Conservation (phyloP, 2,329 filamentous ascomycete species). For the Domatiomyces globalis region DNA sequence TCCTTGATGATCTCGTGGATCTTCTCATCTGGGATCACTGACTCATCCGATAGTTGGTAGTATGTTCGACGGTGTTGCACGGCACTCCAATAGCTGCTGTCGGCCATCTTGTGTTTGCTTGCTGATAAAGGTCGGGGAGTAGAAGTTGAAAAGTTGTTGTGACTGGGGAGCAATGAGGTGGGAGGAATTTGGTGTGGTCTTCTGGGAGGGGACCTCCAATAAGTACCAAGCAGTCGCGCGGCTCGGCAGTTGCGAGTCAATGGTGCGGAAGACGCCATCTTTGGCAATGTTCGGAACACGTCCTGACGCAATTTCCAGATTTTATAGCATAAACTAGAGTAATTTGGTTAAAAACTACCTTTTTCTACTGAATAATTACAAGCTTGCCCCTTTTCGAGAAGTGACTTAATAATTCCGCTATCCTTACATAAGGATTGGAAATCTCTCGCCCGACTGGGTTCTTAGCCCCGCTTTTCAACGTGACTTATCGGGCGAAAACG, state of each 20-base stretch:
- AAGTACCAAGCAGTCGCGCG: not conserved
- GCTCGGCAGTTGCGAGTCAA: not conserved
- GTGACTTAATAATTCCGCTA: not conserved
- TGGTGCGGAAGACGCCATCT: not conserved
- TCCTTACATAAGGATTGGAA: not conserved
- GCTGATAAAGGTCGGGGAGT: not conserved
- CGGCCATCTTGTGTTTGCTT: constrained; percentile 22
- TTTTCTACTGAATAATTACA: not conserved
- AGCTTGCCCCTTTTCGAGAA: no score
- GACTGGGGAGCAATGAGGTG: not conserved
- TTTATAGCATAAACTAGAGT: not conserved
- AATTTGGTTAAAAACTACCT: not conserved
- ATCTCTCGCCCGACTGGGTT: not conserved
- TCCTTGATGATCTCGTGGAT: constrained; percentile 13
- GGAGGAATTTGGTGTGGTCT: not conserved
- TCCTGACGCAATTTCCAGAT: not conserved
- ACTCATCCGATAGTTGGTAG: constrained; percentile 11
- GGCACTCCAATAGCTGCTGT: constrained; percentile 5
- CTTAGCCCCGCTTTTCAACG: no score
- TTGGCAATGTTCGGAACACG: not conserved
- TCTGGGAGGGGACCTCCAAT: not conserved
- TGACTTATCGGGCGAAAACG: no score
- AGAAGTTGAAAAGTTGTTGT: not conserved
- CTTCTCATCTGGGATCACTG: constrained; percentile 11
- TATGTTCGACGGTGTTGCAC: constrained; percentile 12